Evolutionary conservation across 129 eudicot species (phyloP).

Genomic region (Arctium minus): DNA sequence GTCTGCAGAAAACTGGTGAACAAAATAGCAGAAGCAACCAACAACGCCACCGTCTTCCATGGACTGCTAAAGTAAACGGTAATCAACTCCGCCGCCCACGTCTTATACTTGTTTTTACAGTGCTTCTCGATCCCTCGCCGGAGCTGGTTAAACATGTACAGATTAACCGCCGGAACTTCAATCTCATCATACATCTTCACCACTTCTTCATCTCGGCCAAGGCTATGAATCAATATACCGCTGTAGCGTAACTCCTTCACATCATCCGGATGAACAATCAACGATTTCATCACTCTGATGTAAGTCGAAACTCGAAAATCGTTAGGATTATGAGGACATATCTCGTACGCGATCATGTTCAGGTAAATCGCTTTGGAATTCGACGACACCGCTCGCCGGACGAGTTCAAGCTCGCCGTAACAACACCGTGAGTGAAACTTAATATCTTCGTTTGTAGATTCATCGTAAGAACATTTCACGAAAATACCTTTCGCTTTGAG

Average conservation of each 20-base stretch:
- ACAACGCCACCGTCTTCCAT: conserved; percentile 43
- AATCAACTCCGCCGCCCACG: conserved; percentile 41
- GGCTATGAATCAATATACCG: conserved; percentile 19
- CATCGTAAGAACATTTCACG: not conserved
- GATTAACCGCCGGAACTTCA: conserved; percentile 13
- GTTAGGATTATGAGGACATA: conserved; percentile 34
- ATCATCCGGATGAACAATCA: conserved; percentile 28
- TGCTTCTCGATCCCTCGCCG: conserved; percentile 19
- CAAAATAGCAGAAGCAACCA: conserved; percentile 35
- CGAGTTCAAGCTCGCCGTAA: conserved; percentile 31
- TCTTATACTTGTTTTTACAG: conserved; percentile 23
- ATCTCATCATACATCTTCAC: conserved; percentile 36
- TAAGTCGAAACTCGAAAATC: conserved; percentile 32
- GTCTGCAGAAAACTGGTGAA: conserved; percentile 39
- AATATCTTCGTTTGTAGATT: conserved; percentile 21
- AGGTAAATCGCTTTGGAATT: conserved; percentile 21
- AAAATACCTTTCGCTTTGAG: conserved; percentile 34
- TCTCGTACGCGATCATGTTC: conserved; percentile 48
- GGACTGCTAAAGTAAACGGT: conserved; percentile 41
- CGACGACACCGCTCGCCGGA: conserved; percentile 5
- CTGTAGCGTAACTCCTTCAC: conserved; percentile 32
- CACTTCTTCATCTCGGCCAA: conserved; percentile 40
- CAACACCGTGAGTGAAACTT: conserved; percentile 28
- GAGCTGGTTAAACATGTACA: conserved; percentile 12
- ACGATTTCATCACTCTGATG: conserved; percentile 37